Evolutionary conservation across 768 basidiomycete genomes (phyloP), one percentile per base, ranked within the genome.

Genomic region (Cantharellus cinnabarinus): DNA sequence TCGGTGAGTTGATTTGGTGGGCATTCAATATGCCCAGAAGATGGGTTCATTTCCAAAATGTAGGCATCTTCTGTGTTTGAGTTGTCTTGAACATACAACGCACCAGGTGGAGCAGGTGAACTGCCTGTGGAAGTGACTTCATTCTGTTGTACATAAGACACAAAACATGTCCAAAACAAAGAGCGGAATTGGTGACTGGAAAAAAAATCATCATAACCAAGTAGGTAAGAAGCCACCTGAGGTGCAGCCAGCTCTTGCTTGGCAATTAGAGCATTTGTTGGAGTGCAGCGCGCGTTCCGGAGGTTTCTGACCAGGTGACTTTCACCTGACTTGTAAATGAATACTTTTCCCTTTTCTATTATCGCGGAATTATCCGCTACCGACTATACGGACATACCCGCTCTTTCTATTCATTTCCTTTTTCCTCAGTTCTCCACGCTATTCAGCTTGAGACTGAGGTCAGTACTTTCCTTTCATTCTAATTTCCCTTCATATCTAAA

Each of bases 171-270:
- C 73, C 72, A 76, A 59, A 68, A 74, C 1, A 75, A 56, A 4
- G 66, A 64, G 0, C 57, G n/a, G 57, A 62, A 75, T 3, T 61
- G 4, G 56, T 75, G 73, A 50, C 69, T 73, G 0, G 71, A 50
- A 64, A 74, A 41, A n/a, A 72, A 69, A 63, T 75, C 70, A 2
- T 65, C 68, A 29, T 42, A 66, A 3, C 67, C 73, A 57, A 71
- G 59, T 0, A 74, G 51, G 62, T 72, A 72, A 0, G 66, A 68
- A 5, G 64, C 63, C 0, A 74, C 70, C 54, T 73, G 71, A 52
- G 70, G 75, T 2, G 64, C 69, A 2, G 72, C 72, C 7, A 75
- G 39, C 61, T 75, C 75, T 60, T 73, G 71, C 7, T 70, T 64
- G 10, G 68, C 67, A 0, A 74, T 67, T 63, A 74, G 68, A 0